Percentiles rank a stretch among this genome's conserved stretches.
Conservation (phyloP, 257 asterid genomes). For the Dorcoceras hygrometricum region DNA sequence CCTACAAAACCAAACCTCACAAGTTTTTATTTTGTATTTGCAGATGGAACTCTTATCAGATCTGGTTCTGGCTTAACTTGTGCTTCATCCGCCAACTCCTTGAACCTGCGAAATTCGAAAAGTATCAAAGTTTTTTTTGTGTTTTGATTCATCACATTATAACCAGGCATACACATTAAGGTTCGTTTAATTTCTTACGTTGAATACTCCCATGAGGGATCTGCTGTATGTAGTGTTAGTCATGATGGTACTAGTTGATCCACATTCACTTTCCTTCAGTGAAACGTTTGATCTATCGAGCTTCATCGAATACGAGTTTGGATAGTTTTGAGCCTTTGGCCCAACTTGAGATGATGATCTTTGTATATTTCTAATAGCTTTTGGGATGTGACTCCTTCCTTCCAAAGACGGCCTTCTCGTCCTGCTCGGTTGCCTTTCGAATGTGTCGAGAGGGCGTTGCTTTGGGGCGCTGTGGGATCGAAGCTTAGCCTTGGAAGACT, state of each 20-base stretch:
- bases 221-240: conserved; percentile 68
- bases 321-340: conserved; percentile 54
- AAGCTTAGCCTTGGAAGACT: conserved; percentile 84
- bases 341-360: conserved; percentile 89
- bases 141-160: background rate
- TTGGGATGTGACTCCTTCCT: conserved; percentile 71
- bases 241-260: conserved; percentile 69
- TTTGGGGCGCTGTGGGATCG: conserved; percentile 96
- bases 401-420: conserved; percentile 67
- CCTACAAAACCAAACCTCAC: conserved; percentile 21
- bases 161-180: background rate
- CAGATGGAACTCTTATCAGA: background rate
- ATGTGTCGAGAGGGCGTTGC: conserved; percentile 71
- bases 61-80: background rate
- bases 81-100: conserved; percentile 35
- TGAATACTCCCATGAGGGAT: conserved; percentile 65
- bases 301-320: conserved; percentile 81
- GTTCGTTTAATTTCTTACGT: conserved; percentile 34
- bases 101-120: conserved; percentile 40
- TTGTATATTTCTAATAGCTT: conserved; percentile 88
- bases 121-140: background rate
- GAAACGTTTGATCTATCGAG: conserved; percentile 73
- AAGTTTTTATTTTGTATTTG: background rate
- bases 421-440: conserved; percentile 66
- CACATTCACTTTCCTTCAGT: conserved; percentile 83